phyloP scores from a whole-genome alignment of 495 filamentous ascomycete genomes.

The Pseudevernia furfuracea region DNA sequence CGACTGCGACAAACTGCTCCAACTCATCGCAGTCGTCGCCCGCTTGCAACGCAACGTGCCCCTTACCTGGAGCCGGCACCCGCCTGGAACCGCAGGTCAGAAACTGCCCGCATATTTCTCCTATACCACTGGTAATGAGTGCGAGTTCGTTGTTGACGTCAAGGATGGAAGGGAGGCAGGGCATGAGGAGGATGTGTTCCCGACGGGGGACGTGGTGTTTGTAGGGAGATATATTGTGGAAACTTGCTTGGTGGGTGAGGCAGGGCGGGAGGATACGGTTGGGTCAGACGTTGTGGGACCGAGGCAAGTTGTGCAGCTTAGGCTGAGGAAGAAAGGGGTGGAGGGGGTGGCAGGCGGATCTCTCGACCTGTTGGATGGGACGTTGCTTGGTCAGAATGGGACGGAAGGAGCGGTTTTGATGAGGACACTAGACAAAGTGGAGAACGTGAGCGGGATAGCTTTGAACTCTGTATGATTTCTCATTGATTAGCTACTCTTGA shows the following conservation, averaged over 20 bases:
- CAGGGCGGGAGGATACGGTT: not conserved
- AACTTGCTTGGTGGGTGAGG: not conserved
- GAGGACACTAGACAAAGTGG: not conserved
- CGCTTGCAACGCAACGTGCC: not conserved
- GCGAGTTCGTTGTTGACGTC: not conserved
- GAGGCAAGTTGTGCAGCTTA: not conserved
- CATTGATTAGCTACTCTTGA: no score
- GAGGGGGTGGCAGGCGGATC: not conserved
- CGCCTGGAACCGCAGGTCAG: not conserved
- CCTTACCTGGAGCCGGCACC: not conserved
- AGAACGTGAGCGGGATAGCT: not conserved
- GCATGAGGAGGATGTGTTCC: not conserved
- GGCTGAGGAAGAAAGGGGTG: not conserved
- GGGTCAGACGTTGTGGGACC: not conserved
- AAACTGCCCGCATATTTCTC: not conserved
- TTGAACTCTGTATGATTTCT: not conserved
- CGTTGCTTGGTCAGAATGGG: not conserved
- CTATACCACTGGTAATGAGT: not conserved
- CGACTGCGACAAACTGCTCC: not conserved
- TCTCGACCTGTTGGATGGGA: not conserved
- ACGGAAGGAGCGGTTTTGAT: not conserved
- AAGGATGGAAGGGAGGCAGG: not conserved
- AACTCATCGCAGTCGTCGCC: not conserved
- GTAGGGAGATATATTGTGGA: not conserved
- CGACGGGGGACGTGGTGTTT: not conserved